Evolutionary conservation across 148 eudicot species (phyloP), one percentile per base, ranked within the genome.

Genomic region (Vaccinium myrtillus): DNA sequence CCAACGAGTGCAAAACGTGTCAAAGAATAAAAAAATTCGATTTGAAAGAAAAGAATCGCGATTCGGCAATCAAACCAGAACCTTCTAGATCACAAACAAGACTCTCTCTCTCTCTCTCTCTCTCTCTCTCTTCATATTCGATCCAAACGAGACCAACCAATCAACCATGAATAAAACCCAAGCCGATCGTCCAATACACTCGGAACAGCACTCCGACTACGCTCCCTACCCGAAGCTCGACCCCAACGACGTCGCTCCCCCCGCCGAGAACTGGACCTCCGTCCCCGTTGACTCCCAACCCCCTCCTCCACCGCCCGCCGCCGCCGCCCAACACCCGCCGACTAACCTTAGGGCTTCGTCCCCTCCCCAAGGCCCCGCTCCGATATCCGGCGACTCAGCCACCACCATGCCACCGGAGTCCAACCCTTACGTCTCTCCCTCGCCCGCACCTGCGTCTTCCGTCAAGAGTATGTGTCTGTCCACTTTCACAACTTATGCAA

Each of bases 211-310:
- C 76, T 11, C 81, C 63, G 85, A 84, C 16, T 91, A 95, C 79
- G 95, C 96, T 15, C 95, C 98, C 10, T 95, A 95, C 87, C 98
- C 98, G 21, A 92, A 89, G n/a, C 90, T 95, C 21, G 91, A 93
- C 81, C 92, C 94, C 0, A 87, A 90, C 85, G 95, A 95, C 90
- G 95, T 94, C 56, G 88, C 86, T 77, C 94, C 94, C 0, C 93
- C 93, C 36, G 73, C 84, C 54, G 85, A 88, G n/a, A 56, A 69
- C 4, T 84, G 88, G 88, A 86, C 87, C 50, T 74, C 83, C 36
- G 83, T 79, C 43, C 84, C 91, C 2, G 84, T 84, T 7, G 77
- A 63, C 9, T 87, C 93, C 30, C 84, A 84, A 12, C 79, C 87
- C 2, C 85, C 84, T 8, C 87, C 55, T 2, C 83, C 86, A 75